Evolutionary conservation across 768 basidiomycete genomes (phyloP), one percentile per base, ranked within the genome.

Genomic region (Tricholoma matsutake): DNA sequence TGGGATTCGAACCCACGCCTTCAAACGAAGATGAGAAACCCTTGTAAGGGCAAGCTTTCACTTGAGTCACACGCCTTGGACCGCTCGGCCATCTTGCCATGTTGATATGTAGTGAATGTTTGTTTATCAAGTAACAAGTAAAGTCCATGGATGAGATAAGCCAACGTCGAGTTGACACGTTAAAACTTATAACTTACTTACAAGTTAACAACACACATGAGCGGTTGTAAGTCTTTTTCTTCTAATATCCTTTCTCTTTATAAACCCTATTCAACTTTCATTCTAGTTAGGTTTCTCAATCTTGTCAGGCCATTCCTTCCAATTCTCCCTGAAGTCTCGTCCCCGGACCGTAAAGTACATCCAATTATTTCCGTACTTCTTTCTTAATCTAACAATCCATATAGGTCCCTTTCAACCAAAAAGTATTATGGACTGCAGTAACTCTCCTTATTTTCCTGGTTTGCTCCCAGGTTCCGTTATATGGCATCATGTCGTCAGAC

Each of bases 401-500:
- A n/a, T n/a, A n/a, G n/a, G 93, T 98, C 58, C 93, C 94, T 29
- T 98, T 98, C 85, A 95, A 96, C 81, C 94, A 96, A 86, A 97
- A 97, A 78, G 85, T 96, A 64, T 79, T 96, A 88, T 98, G 96
- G 96, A 99, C 96, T 7, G 94, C 96, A 59, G 94, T 98, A 31
- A 98, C 96, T 2, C 94, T 99, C 71, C 89, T 98, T 77, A 98
- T 99, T 76, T 98, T 98, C 91, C 79, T 99, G 71, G 96, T 98
- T 64, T 98, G 96, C 83, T 98, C 96, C 28, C 97, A 98, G 79
- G 96, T 98, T 32, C 97, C 97, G 6, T 84, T 99, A 52, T 99
- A 98, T 76, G 97, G 97, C 64, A 98, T 99, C 86, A 96, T 98
- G 89, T 97, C 94, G 29, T 97, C 95, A 61, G 96, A 99, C 83